These are phyloP conservation scores for Epichloe sp. DNA, from an alignment of 2,329 filamentous ascomycete species.

Conservation along the genomic window DNA sequence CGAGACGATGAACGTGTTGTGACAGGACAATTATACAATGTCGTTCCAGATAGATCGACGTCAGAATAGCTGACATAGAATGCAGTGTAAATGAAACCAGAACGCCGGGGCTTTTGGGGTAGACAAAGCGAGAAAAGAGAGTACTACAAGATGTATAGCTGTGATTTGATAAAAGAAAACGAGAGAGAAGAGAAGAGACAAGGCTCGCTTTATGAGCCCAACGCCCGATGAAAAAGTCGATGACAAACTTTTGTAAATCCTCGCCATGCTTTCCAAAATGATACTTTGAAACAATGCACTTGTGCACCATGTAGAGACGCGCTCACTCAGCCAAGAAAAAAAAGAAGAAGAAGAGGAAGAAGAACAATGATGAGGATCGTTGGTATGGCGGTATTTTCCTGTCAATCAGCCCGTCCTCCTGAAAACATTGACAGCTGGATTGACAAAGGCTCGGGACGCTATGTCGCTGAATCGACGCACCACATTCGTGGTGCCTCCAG, in stretches of 20 bases:
- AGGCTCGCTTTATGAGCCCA: constrained; percentile 7
- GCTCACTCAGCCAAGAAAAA: background rate
- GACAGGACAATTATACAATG: background rate
- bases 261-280: constrained; percentile 23
- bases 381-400: background rate
- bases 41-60: background rate
- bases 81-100: background rate
- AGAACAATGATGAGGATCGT: background rate
- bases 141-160: background rate
- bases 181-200: background rate
- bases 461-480: constrained; percentile 58
- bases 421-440: constrained; percentile 36
- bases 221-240: constrained; percentile 13
- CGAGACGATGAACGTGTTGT: background rate
- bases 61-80: background rate
- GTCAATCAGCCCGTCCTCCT: constrained; percentile 9
- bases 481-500: constrained; percentile 62
- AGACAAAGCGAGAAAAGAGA: background rate
- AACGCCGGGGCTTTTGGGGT: constrained; percentile 1
- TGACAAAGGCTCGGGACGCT: constrained; percentile 46
- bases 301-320: too few species aligned
- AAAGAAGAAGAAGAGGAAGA: background rate
- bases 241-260: constrained; percentile 15
- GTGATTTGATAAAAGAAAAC: background rate
- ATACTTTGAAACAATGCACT: constrained; percentile 9